Conservation (phyloP, 2,329 filamentous ascomycete species). For the Microdochium paspali region DNA sequence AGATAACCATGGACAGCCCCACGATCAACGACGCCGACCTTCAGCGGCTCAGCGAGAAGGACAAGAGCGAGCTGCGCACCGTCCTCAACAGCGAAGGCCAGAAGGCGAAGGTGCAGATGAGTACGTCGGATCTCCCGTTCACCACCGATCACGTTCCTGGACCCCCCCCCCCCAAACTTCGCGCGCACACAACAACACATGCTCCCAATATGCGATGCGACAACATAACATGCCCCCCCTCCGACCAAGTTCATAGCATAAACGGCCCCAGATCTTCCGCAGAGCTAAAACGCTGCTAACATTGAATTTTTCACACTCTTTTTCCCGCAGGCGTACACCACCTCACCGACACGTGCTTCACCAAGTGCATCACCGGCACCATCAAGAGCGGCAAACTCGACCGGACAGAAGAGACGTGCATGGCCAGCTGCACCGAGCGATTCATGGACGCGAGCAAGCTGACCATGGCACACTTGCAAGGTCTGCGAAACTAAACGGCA, state of each 20-base stretch:
- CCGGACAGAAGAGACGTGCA: constrained; percentile 68
- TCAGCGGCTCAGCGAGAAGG: constrained; percentile 65
- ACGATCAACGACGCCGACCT: constrained; percentile 51
- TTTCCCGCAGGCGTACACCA: constrained; percentile 45
- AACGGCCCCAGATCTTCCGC: background rate
- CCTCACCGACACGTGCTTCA: constrained; percentile 75
- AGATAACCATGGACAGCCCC: constrained; percentile 15
- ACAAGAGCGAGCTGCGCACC: constrained; percentile 81
- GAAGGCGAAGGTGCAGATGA: constrained; percentile 57
- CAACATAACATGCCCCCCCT: too few relatives aligned
- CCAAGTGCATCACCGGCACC: constrained; percentile 74
- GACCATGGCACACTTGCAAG: constrained; percentile 78
- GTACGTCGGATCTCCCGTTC: constrained; percentile 35
- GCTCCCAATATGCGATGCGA: too few relatives aligned
- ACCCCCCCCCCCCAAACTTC: too few relatives aligned
- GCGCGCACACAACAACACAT: too few relatives aligned
- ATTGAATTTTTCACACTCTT: background rate
- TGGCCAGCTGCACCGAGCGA: constrained; percentile 87
- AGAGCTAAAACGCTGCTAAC: background rate
- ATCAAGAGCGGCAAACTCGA: constrained; percentile 69
- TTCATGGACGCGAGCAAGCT: constrained; percentile 84
- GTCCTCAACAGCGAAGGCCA: constrained; percentile 80
- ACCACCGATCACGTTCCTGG: too few relatives aligned
- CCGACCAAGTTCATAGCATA: too few relatives aligned
- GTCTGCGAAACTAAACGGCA: constrained; percentile 26